A percentile compares a stretch with the other conserved stretches of the same genome.
These are phyloP conservation scores for Aspergillus felis DNA, from an alignment of 2,329 filamentous ascomycete genomes.

Conservation along the genomic window DNA sequence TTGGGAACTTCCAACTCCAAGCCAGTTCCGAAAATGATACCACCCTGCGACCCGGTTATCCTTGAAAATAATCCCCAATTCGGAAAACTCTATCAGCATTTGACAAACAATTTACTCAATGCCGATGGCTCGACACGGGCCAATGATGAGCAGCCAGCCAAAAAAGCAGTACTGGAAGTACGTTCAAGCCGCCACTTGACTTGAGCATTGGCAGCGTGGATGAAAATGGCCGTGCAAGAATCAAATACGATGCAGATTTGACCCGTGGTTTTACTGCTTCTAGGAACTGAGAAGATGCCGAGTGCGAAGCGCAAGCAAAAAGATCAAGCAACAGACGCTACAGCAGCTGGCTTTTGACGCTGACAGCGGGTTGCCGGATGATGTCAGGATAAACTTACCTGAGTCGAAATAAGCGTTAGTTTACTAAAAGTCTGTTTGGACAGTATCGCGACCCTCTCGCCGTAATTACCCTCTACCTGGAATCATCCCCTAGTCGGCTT, in stretches of 20 bases:
- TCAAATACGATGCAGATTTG: background rate
- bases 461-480: constrained; percentile 37
- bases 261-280: background rate
- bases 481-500: constrained; percentile 22
- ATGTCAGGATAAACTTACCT: constrained; percentile 20
- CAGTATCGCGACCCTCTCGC: constrained; percentile 34
- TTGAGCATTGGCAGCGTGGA: background rate
- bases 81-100: constrained; percentile 37
- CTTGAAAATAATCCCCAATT: constrained; percentile 41
- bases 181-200: constrained; percentile 9
- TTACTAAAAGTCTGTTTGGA: background rate
- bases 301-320: constrained; percentile 28
- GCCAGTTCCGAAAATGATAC: constrained; percentile 33
- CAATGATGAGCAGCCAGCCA: constrained; percentile 26
- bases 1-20: background rate
- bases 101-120: constrained; percentile 36
- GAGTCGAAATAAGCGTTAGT: background rate
- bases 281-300: constrained; percentile 36
- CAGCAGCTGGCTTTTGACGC: constrained; percentile 30
- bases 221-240: background rate
- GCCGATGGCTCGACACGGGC: constrained; percentile 39
- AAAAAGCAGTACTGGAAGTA: constrained; percentile 31
- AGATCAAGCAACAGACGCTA: constrained; percentile 30
- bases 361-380: constrained; percentile 29
- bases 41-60: constrained; percentile 37